Evolutionary conservation across 1,284 basidiomycete genomes (phyloP).

Genomic region (Trametes polyzona): DNA sequence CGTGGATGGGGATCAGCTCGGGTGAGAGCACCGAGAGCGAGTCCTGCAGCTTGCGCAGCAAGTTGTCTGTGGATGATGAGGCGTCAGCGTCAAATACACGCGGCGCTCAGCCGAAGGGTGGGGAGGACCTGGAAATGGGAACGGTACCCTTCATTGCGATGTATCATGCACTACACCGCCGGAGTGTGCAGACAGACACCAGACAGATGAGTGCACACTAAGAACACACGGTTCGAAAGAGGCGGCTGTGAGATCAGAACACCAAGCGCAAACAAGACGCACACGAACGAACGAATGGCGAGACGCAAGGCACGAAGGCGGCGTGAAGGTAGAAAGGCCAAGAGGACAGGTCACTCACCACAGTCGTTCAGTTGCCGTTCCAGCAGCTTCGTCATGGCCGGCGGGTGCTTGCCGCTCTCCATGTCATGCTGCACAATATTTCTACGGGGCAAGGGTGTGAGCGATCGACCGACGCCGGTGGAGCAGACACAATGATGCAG

Average conservation of each 20-base stretch:
- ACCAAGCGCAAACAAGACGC: slow-evolving; percentile 15
- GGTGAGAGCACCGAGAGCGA: slow-evolving; percentile 84
- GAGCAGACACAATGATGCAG: not conserved
- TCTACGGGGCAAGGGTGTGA: slow-evolving; percentile 20
- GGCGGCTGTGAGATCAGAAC: slow-evolving; percentile 22
- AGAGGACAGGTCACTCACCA: slow-evolving; percentile 61
- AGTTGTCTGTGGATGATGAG: slow-evolving; percentile 56
- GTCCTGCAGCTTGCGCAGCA: slow-evolving; percentile 79
- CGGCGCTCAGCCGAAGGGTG: slow-evolving; percentile 1
- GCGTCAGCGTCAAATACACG: slow-evolving; percentile 13
- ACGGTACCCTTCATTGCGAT: slow-evolving; percentile 16
- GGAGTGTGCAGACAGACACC: slow-evolving; percentile 2
- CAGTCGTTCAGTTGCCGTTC: slow-evolving; percentile 92
- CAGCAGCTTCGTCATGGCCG: slow-evolving; percentile 88
- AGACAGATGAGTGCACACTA: slow-evolving; percentile 8
- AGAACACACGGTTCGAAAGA: slow-evolving; percentile 8
- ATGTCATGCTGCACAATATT: slow-evolving; percentile 83
- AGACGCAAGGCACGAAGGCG: slow-evolving; percentile 1
- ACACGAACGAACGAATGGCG: slow-evolving; percentile 13
- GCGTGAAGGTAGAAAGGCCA: not conserved
- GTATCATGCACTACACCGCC: slow-evolving; percentile 5
- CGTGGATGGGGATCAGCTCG: slow-evolving; percentile 89
- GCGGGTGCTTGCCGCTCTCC: slow-evolving; percentile 83
- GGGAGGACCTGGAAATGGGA: slow-evolving; percentile 24
- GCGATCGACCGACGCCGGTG: slow-evolving; percentile 1